phyloP scores from a whole-genome alignment of 2,329 filamentous ascomycete genomes.

The Orbilia javanica region DNA sequence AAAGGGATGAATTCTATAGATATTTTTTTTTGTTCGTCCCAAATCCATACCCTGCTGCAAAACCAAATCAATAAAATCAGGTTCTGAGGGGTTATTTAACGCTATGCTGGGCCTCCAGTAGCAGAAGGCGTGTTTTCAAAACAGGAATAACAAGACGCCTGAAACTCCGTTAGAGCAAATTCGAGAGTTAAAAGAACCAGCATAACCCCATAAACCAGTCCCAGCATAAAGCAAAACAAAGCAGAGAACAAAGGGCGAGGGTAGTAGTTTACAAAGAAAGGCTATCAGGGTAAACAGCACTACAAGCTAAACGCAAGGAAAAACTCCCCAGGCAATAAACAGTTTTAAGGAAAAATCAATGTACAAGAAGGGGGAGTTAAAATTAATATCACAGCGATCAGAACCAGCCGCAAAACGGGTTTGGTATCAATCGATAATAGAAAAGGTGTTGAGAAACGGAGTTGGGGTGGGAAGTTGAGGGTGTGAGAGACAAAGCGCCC shows the following conservation, averaged over 20 bases:
- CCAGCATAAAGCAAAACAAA: slow-evolving; percentile 3
- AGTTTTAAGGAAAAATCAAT: slow-evolving; percentile 39
- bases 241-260: slow-evolving; percentile 1
- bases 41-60: background rate
- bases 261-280: slow-evolving; percentile 23
- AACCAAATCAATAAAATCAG: background rate
- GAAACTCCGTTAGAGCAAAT: slow-evolving; percentile 28
- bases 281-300: background rate
- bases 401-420: slow-evolving; percentile 46
- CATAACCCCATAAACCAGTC: slow-evolving; percentile 25
- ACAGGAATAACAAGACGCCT: slow-evolving; percentile 12
- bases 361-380: slow-evolving; percentile 56
- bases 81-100: background rate
- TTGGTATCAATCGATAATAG: slow-evolving; percentile 30
- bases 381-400: slow-evolving; percentile 43
- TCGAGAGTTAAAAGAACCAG: slow-evolving; percentile 16
- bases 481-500: background rate
- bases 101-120: slow-evolving; percentile 20
- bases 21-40: background rate
- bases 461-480: background rate
- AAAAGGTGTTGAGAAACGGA: background rate
- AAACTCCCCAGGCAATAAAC: slow-evolving; percentile 35
- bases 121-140: slow-evolving; percentile 12
- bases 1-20: slow-evolving; percentile 17
- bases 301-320: slow-evolving; percentile 9